Conservation (phyloP, 2,329 filamentous ascomycete genomes). For the Aspergillus sp. region DNA sequence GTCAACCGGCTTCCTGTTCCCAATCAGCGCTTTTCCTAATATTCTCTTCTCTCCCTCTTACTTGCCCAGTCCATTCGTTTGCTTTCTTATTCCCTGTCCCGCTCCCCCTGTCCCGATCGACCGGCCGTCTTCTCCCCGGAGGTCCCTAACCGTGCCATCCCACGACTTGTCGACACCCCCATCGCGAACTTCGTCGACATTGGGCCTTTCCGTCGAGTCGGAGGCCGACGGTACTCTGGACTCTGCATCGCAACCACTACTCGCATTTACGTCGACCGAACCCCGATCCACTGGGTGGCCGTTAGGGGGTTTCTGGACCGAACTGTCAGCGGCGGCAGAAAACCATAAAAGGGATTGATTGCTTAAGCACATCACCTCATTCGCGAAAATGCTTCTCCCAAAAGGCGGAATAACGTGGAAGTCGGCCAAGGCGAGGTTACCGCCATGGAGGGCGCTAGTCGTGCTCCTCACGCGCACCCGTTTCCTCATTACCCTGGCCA, state of each 20-base stretch:
- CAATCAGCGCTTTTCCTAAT: conserved; percentile 2
- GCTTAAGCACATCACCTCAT: no score
- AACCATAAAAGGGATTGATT: not conserved
- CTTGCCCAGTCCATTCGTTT: conserved; percentile 2
- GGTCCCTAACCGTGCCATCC: not conserved
- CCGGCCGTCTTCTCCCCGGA: not conserved
- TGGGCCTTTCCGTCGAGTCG: not conserved
- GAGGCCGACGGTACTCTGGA: no score
- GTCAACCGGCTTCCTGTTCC: conserved; percentile 1
- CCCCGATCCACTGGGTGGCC: not conserved
- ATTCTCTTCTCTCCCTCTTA: conserved; percentile 3
- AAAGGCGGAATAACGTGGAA: conserved; percentile 92
- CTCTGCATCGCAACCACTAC: no score
- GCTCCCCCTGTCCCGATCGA: conserved; percentile 1
- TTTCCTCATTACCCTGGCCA: conserved; percentile 62
- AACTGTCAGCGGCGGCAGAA: not conserved
- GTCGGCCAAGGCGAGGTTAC: conserved; percentile 68
- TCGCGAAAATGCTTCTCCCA: conserved; percentile 66
- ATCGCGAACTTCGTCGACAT: not conserved
- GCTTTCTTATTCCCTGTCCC: conserved; percentile 4
- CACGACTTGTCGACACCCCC: not conserved
- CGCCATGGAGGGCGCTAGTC: conserved; percentile 63
- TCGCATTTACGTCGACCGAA: not conserved
- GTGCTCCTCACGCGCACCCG: conserved; percentile 65
- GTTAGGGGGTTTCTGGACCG: not conserved